Base-by-base conservation (phyloP, 768 basidiomycete species). In the Termitomyces sp. region DNA sequence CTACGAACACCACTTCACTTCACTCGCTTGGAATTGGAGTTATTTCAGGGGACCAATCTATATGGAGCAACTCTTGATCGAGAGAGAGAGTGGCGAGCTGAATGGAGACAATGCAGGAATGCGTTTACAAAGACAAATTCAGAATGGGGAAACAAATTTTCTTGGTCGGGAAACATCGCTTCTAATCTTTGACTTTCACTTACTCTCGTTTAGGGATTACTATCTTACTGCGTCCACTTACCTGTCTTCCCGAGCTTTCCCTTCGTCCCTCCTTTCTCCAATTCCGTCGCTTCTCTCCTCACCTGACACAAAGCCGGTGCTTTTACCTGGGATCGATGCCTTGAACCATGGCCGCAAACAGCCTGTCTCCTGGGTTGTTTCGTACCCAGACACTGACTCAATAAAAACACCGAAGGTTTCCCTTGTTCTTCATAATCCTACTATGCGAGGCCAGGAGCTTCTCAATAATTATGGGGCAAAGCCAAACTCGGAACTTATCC, bases 401-500 rank as follows among this genome's bases (percentile, higher is more conserved):
- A 45, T 60, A 15, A 35, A 56, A 47, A 64, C 64, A 24, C 66
- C 78, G 46, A 69, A 68, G 15, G 79, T 95, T 53, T 82, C 87
- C 1, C 77, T 96, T 50, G 72, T 89, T 2, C 69, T 79, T 7
- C 86, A 87, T 61, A 67, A 63, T 1, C 47, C 72, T 0, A 71
- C 75, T 3, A 58, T 59, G 1, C 58, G 69, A 1, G 79, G 76
- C 15, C 64, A 75, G 24, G 88, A 93, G 66, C 72, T 95, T 19
- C 84, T 87, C 72, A 96, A 94, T 72, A 96, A 96, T 66, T 97
- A 97, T 67, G 95, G 94, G 0, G 81, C 85, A 0, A 97, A 97
- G 66, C 84, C 92, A 0, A 95, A 96, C 67, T 79, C 90, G 26
- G 91, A 95, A 68, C 79, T 98, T 43, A 82, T 98, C 45, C 78